phyloP scores from a whole-genome alignment of 371 early-diverging fungal species.

The Umbelopsis sp. region DNA sequence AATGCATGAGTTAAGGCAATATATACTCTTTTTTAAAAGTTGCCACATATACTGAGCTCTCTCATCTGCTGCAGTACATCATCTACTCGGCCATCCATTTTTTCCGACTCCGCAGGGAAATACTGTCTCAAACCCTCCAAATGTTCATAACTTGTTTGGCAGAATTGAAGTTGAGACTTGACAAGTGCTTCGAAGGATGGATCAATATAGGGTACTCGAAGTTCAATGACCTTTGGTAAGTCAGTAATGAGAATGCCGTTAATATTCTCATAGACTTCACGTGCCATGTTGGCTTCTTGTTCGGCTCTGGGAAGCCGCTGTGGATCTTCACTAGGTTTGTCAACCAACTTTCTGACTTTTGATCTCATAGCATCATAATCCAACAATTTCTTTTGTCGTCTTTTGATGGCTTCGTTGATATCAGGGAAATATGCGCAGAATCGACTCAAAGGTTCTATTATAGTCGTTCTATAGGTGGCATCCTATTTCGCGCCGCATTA shows the following conservation, averaged over 20 bases:
- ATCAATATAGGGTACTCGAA: constrained; percentile 87
- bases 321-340: constrained; percentile 82
- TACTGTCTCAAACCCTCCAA: constrained; percentile 58
- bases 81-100: constrained; percentile 73
- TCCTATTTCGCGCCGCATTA: constrained; percentile 54
- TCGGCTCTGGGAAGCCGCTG: constrained; percentile 77
- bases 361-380: constrained; percentile 86
- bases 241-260: constrained; percentile 83
- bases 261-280: constrained; percentile 80
- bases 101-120: constrained; percentile 58
- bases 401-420: constrained; percentile 88
- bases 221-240: constrained; percentile 87
- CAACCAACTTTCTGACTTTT: constrained; percentile 78
- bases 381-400: constrained; percentile 82
- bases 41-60: constrained; percentile 87
- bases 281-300: constrained; percentile 74
- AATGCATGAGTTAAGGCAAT: too few species aligned
- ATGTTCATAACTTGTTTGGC: constrained; percentile 74
- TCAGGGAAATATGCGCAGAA: constrained; percentile 90
- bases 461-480: constrained; percentile 78
- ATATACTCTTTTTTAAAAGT: constrained; percentile 33
- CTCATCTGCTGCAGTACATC: constrained; percentile 88
- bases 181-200: constrained; percentile 95
- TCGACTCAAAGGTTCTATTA: constrained; percentile 87
- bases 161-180: constrained; percentile 85